These are phyloP conservation scores for Heliosperma pusillum DNA, from an alignment of 148 eudicot genomes.

Conservation along the genomic window DNA sequence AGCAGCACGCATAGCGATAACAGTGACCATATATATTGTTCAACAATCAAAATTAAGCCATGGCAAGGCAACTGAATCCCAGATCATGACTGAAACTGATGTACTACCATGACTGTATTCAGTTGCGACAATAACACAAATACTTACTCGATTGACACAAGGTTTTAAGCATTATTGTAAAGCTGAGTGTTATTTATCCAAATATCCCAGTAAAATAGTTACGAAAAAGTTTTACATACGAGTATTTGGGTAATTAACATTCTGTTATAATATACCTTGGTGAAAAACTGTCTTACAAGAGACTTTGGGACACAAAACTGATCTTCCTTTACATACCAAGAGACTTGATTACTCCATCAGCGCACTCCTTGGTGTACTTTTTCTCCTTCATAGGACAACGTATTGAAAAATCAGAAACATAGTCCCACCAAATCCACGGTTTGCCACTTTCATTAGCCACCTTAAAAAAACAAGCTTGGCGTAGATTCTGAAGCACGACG, in stretches of 20 bases:
- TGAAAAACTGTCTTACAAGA: no score
- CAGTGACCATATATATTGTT: no score
- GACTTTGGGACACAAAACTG: not conserved
- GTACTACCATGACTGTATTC: not conserved
- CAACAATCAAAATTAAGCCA: no score
- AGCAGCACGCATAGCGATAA: not conserved
- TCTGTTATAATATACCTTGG: no score
- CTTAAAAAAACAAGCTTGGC: slow-evolving; percentile 84
- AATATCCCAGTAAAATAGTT: no score
- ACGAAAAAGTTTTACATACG: no score
- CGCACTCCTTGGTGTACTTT: slow-evolving; percentile 74
- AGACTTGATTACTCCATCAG: slow-evolving; percentile 70
- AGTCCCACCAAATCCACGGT: slow-evolving; percentile 99
- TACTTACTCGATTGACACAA: no score
- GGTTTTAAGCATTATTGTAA: no score
- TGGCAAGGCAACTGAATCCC: no score
- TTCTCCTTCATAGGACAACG: slow-evolving; percentile 91
- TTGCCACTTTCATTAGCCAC: slow-evolving; percentile 84
- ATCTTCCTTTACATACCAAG: slow-evolving; percentile 52
- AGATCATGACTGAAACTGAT: no score
- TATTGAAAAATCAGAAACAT: slow-evolving; percentile 86
- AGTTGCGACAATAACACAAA: no score
- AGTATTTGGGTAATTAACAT: not conserved
- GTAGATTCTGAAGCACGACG: slow-evolving; percentile 82
- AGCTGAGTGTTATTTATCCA: no score